Percentiles rank a stretch among this genome's conserved stretches.
Evolutionary conservation across 2,329 filamentous ascomycete genomes (phyloP).

Genomic region (Colletotrichum endophyticum): DNA sequence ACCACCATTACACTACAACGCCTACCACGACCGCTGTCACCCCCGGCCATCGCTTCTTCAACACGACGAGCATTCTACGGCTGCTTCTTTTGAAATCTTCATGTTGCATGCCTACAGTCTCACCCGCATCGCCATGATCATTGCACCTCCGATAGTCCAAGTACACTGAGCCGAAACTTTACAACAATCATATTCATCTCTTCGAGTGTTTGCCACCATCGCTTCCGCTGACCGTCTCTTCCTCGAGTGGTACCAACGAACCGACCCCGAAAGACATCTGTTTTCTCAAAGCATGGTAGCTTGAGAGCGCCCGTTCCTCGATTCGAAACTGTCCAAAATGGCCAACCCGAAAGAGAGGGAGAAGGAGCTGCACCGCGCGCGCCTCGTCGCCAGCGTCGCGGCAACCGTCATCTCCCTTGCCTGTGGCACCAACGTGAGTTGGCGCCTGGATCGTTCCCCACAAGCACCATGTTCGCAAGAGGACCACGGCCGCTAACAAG

Average conservation of each 20-base stretch:
- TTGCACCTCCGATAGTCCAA: slow-evolving; percentile 9
- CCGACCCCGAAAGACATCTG: not conserved
- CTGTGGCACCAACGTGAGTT: slow-evolving; percentile 87
- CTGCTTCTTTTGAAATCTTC: not conserved
- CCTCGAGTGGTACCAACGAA: not conserved
- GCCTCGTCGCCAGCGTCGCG: slow-evolving; percentile 82
- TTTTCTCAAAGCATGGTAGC: not conserved
- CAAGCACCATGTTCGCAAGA: not conserved
- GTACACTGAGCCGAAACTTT: not conserved
- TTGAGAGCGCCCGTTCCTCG: not conserved
- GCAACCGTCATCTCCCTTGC: slow-evolving; percentile 85
- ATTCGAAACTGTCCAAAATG: not conserved
- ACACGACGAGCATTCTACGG: not conserved
- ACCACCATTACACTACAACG: not conserved
- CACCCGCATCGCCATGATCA: slow-evolving; percentile 3
- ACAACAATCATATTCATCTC: not conserved
- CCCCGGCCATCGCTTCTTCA: not conserved
- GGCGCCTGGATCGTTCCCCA: not conserved
- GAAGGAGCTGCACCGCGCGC: slow-evolving; percentile 62
- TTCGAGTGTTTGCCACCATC: not conserved
- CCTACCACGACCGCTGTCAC: not conserved
- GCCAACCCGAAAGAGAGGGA: slow-evolving; percentile 44
- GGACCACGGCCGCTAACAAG: not conserved
- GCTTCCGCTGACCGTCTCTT: not conserved
- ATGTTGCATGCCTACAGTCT: not conserved